Conservation (phyloP, 768 basidiomycete genomes). For the Phaffia australis region DNA sequence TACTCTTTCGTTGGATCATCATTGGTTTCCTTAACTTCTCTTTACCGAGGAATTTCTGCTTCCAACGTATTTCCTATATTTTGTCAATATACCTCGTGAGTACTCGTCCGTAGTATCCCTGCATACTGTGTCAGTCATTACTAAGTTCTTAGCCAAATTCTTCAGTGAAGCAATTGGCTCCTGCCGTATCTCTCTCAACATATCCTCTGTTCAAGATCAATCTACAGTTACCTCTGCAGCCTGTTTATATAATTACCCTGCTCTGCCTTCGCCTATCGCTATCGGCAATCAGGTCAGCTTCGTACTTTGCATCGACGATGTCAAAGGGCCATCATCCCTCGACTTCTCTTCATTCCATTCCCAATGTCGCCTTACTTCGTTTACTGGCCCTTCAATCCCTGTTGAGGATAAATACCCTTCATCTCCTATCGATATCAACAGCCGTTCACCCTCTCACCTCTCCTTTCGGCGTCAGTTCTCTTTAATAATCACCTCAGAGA, state of each 20-base stretch:
- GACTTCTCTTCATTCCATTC: conserved; percentile 79
- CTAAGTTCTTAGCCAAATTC: neutral
- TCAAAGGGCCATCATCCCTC: conserved; percentile 78
- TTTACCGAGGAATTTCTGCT: conserved; percentile 64
- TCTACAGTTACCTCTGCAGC: conserved; percentile 17
- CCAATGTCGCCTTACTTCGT: conserved; percentile 76
- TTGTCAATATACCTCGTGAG: conserved; percentile 61
- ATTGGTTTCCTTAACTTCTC: conserved; percentile 64
- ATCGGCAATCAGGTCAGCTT: conserved; percentile 73
- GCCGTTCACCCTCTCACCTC: conserved; percentile 60
- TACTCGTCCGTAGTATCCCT: neutral
- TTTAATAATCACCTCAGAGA: conserved; percentile 61
- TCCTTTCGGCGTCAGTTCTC: conserved; percentile 75
- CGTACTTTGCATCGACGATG: conserved; percentile 69
- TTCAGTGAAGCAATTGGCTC: conserved; percentile 86
- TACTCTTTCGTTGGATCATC: conserved; percentile 90
- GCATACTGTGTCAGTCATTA: neutral
- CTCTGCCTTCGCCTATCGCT: conserved; percentile 54
- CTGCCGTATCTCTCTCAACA: conserved; percentile 74
- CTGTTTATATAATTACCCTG: conserved; percentile 60
- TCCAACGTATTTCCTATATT: conserved; percentile 74
- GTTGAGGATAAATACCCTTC: conserved; percentile 78
- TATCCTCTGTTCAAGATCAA: conserved; percentile 32
- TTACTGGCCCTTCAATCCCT: conserved; percentile 58
- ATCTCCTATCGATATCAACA: conserved; percentile 58